Evolutionary conservation across 148 eudicot species (phyloP).

Genomic region (Amaranthus hypochondriacus): DNA sequence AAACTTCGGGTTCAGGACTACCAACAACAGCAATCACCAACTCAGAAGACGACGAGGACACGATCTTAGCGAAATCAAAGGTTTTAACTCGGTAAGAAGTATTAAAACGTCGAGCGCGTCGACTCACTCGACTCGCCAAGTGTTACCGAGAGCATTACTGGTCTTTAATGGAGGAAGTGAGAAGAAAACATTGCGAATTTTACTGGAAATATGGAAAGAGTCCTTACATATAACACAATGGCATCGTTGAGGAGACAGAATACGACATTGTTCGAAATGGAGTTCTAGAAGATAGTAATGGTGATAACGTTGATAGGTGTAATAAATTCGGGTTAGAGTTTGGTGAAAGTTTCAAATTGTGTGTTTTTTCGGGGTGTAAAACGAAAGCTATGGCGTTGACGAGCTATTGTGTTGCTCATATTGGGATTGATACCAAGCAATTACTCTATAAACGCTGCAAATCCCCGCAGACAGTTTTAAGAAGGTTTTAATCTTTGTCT

Average conservation of each 20-base stretch:
- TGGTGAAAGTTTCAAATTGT: constrained; percentile 22
- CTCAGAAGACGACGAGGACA: constrained; percentile 28
- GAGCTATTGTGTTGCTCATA: constrained; percentile 47
- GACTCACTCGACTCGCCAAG: constrained; percentile 34
- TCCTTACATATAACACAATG: constrained; percentile 27
- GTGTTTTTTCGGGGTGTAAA: constrained; percentile 43
- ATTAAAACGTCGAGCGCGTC: constrained; percentile 40
- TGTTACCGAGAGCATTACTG: constrained; percentile 54
- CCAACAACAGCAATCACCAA: constrained; percentile 21
- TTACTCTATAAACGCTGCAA: constrained; percentile 47
- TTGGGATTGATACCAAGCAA: constrained; percentile 45
- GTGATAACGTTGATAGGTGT: constrained; percentile 1
- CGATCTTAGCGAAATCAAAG: constrained; percentile 33
- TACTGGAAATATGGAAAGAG: constrained; percentile 49
- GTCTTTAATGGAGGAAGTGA: constrained; percentile 61
- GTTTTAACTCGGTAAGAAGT: constrained; percentile 42
- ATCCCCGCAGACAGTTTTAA: constrained; percentile 15
- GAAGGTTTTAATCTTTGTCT: constrained; percentile 29
- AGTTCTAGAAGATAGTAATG: not conserved
- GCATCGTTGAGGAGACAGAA: not conserved
- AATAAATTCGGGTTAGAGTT: constrained; percentile 32
- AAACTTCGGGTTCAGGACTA: not conserved
- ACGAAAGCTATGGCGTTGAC: constrained; percentile 57
- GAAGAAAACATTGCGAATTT: constrained; percentile 40
- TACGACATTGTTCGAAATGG: constrained; percentile 4